A percentile compares a stretch with the other conserved stretches of the same genome.
phyloP scores from a whole-genome alignment of 2,329 filamentous ascomycete genomes.

The Chaetomium sp. region DNA sequence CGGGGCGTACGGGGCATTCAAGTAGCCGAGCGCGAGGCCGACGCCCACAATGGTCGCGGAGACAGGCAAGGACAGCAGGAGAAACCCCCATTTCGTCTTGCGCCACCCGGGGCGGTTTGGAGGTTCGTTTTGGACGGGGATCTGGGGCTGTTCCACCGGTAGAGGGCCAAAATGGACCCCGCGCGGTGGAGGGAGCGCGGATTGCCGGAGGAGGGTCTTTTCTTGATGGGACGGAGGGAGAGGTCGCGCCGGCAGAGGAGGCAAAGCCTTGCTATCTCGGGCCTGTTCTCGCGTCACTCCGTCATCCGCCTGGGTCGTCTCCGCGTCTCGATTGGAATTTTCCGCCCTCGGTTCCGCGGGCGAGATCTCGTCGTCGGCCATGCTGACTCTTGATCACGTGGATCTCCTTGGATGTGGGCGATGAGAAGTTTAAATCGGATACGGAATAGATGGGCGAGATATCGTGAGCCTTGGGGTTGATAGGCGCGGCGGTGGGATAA shows the following conservation, averaged over 20 bases:
- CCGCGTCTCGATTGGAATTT: neutral
- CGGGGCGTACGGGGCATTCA: neutral
- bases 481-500: neutral
- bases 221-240: neutral
- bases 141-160: neutral
- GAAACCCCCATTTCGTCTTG: slow-evolving; percentile 12
- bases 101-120: slow-evolving; percentile 10
- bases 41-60: slow-evolving; percentile 16
- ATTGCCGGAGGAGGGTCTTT: neutral
- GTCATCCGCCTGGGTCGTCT: neutral
- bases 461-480: neutral
- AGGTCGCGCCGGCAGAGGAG: slow-evolving; percentile 1
- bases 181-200: neutral
- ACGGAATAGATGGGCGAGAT: neutral
- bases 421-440: neutral
- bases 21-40: slow-evolving; percentile 10
- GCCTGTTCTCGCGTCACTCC: neutral
- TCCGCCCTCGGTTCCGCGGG: slow-evolving; percentile 1
- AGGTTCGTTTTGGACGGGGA: neutral
- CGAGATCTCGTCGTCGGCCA: slow-evolving; percentile 9
- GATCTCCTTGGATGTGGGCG: neutral
- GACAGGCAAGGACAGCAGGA: slow-evolving; percentile 10
- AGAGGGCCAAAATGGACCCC: slow-evolving; percentile 3
- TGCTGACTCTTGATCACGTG: neutral
- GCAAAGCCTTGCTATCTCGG: neutral